Conservation (phyloP, 1,284 basidiomycete species). For the Coniophora puteana region DNA sequence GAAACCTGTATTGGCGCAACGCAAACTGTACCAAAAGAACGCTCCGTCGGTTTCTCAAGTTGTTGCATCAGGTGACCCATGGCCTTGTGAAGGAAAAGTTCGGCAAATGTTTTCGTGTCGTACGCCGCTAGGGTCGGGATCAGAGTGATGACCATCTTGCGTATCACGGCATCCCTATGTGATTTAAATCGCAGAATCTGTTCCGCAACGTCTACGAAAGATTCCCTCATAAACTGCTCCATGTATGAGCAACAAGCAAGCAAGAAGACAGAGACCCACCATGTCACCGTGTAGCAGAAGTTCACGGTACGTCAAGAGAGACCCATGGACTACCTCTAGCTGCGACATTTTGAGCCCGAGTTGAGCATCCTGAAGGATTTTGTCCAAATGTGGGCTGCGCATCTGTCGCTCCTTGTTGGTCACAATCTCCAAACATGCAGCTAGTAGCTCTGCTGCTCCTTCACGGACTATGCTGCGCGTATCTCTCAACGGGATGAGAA, state of each 20-base stretch:
- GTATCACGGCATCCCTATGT: conserved; percentile 84
- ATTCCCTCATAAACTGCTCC: conserved; percentile 87
- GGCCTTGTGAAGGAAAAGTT: conserved; percentile 85
- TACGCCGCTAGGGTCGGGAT: conserved; percentile 94
- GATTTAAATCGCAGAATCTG: conserved; percentile 87
- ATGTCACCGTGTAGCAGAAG: conserved; percentile 91
- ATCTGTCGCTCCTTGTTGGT: conserved; percentile 67
- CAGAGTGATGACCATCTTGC: conserved; percentile 91
- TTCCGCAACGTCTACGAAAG: conserved; percentile 87
- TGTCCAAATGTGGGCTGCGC: conserved; percentile 65
- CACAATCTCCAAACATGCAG: conserved; percentile 86
- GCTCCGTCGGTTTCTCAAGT: conserved; percentile 86
- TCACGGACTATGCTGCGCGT: conserved; percentile 83
- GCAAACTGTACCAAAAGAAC: conserved; percentile 69
- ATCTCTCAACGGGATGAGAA: conserved; percentile 86
- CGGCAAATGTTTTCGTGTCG: conserved; percentile 87
- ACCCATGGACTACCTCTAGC: conserved; percentile 90
- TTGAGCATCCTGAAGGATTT: conserved; percentile 89
- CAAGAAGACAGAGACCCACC: conserved; percentile 41
- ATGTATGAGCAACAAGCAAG: conserved; percentile 5
- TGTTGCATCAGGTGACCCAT: conserved; percentile 90
- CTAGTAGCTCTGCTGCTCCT: conserved; percentile 86
- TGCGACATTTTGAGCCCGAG: conserved; percentile 78
- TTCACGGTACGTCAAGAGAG: conserved; percentile 89
- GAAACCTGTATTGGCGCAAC: conserved; percentile 1